These are phyloP conservation scores for Candida ascalaphidarum DNA, from an alignment of 805 yeast species.

Conservation along the genomic window DNA sequence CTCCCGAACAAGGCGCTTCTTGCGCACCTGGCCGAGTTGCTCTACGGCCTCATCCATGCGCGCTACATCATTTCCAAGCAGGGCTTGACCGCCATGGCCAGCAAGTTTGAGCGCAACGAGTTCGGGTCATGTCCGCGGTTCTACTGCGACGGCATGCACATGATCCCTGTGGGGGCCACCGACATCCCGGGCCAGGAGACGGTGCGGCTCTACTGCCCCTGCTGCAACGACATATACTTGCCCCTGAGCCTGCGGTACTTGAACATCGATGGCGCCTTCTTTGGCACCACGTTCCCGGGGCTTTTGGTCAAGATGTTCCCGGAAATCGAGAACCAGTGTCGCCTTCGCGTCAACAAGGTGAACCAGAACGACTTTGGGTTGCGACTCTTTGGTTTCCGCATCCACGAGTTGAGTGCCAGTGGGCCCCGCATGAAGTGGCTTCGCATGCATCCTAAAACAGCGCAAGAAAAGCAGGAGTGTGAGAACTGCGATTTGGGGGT, in stretches of 20 bases:
- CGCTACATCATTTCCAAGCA: slow-evolving; percentile 82
- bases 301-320: slow-evolving; percentile 84
- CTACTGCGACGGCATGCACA: slow-evolving; percentile 80
- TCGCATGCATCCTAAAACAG: slow-evolving; percentile 63
- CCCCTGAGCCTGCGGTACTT: slow-evolving; percentile 83
- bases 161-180: slow-evolving; percentile 85
- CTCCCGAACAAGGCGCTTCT: slow-evolving; percentile 66
- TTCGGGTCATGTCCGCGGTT: slow-evolving; percentile 92
- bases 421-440: slow-evolving; percentile 98
- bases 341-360: slow-evolving; percentile 38
- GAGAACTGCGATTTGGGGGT: slow-evolving; percentile 55
- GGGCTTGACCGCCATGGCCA: slow-evolving; percentile 88
- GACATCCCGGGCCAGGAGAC: slow-evolving; percentile 91
- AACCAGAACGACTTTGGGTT: slow-evolving; percentile 55
- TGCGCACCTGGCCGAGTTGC: slow-evolving; percentile 83
- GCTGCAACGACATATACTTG: slow-evolving; percentile 84
- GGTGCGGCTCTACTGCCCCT: slow-evolving; percentile 87
- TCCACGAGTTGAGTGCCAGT: slow-evolving; percentile 61
- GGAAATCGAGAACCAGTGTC: slow-evolving; percentile 76
- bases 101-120: slow-evolving; percentile 79
- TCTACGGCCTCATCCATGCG: slow-evolving; percentile 93
- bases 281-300: slow-evolving; percentile 95
- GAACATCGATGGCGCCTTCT: slow-evolving; percentile 92
- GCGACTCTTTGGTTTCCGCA: slow-evolving; percentile 79
- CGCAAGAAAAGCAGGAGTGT: slow-evolving; percentile 54